Evolutionary conservation across 441 rosid species (phyloP).

Genomic region (Sinapis alba): DNA sequence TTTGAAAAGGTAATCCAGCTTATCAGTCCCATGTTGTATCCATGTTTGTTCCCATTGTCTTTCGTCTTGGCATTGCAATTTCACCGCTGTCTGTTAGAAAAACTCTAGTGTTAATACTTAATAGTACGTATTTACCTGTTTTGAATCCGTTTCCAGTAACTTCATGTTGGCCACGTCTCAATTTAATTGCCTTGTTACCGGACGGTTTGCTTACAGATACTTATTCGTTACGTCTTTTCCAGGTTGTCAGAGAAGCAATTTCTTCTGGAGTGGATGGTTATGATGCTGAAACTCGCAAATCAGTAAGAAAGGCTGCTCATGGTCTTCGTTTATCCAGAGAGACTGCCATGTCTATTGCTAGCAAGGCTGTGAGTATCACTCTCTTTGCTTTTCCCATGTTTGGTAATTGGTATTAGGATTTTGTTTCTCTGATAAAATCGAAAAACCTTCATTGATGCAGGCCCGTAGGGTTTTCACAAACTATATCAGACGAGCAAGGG

Average conservation of each 20-base stretch:
- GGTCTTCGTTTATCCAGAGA: slow-evolving; percentile 60
- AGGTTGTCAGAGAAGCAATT: slow-evolving; percentile 92
- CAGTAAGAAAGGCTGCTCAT: slow-evolving; percentile 71
- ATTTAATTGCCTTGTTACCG: not conserved
- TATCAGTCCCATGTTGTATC: not conserved
- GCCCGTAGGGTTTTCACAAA: slow-evolving; percentile 63
- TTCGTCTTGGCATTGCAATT: slow-evolving; percentile 15
- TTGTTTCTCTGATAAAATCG: slow-evolving; percentile 47
- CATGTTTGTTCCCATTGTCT: not conserved
- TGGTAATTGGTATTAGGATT: slow-evolving; percentile 7
- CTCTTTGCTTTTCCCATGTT: not conserved
- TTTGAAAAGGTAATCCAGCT: slow-evolving; percentile 77
- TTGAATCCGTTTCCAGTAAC: not conserved
- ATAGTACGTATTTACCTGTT: not conserved
- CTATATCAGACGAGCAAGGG: slow-evolving; percentile 76
- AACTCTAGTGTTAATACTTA: not conserved
- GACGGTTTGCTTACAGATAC: not conserved
- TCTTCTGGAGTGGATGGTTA: slow-evolving; percentile 89
- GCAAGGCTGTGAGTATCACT: slow-evolving; percentile 73
- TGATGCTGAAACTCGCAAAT: slow-evolving; percentile 68
- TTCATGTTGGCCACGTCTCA: slow-evolving; percentile 10
- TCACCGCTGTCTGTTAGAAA: not conserved
- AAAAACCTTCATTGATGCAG: slow-evolving; percentile 39
- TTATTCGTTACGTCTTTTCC: slow-evolving; percentile 29
- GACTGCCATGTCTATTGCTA: slow-evolving; percentile 84